These are phyloP conservation scores for Marsdenia floribunda DNA, from an alignment of 257 asterid species.

Conservation along the genomic window DNA sequence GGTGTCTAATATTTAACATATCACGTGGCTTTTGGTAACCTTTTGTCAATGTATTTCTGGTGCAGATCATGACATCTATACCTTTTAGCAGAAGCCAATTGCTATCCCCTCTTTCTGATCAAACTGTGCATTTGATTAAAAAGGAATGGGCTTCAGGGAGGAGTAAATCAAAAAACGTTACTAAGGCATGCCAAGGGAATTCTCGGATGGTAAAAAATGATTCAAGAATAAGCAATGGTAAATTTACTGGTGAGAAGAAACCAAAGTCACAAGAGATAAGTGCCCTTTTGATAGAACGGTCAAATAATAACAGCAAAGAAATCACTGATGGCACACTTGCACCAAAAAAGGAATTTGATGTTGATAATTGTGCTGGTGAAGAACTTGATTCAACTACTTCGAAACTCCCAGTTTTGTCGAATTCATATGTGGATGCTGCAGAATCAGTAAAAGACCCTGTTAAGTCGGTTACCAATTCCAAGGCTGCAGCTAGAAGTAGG, in stretches of 20 bases:
- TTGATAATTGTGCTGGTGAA: slow-evolving; percentile 52
- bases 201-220: slow-evolving; percentile 39
- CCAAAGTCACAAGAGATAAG: slow-evolving; percentile 31
- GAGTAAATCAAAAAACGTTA: slow-evolving; percentile 33
- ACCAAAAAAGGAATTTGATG: slow-evolving; percentile 46
- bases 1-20: neutral
- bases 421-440: slow-evolving; percentile 29
- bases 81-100: slow-evolving; percentile 37
- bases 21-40: slow-evolving; percentile 7
- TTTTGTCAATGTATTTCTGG: slow-evolving; percentile 20
- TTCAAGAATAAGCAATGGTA: slow-evolving; percentile 40
- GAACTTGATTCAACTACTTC: slow-evolving; percentile 71
- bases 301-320: slow-evolving; percentile 24
- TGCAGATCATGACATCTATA: slow-evolving; percentile 82
- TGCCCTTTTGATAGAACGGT: slow-evolving; percentile 25
- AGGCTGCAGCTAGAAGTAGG: slow-evolving; percentile 24
- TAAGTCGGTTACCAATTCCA: slow-evolving; percentile 22
- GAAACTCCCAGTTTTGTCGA: slow-evolving; percentile 78
- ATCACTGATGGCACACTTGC: slow-evolving; percentile 25
- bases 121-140: slow-evolving; percentile 41
- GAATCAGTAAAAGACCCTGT: slow-evolving; percentile 37
- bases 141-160: slow-evolving; percentile 41
- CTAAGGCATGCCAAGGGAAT: slow-evolving; percentile 30
- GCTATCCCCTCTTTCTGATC: slow-evolving; percentile 78
- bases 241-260: slow-evolving; percentile 38